Percentiles rank a stretch among this genome's conserved stretches.
These are phyloP conservation scores for Pterocarpus macrocarpus DNA, from an alignment of 306 rosid genomes.

Conservation along the genomic window DNA sequence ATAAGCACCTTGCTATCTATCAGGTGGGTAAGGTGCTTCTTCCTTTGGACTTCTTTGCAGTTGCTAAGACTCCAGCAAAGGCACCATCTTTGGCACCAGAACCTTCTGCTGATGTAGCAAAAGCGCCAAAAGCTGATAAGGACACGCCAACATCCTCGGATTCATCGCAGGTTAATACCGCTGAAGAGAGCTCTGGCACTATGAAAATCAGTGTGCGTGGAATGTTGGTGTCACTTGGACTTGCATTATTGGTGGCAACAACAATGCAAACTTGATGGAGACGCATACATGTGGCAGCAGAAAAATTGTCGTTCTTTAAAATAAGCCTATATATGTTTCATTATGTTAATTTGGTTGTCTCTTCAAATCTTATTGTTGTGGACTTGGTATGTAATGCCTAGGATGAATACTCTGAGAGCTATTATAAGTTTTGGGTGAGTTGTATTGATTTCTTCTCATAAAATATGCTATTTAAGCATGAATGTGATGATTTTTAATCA, in stretches of 20 bases:
- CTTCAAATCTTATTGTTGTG: not conserved
- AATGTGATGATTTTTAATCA: too few species aligned
- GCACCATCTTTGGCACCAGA: constrained; percentile 50
- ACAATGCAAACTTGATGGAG: constrained; percentile 15
- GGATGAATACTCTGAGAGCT: not conserved
- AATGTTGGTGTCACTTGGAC: constrained; percentile 39
- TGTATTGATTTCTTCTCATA: not conserved
- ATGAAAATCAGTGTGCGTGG: constrained; percentile 26
- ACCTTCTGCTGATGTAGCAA: constrained; percentile 31
- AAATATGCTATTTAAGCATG: not conserved
- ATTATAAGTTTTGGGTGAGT: too few species aligned
- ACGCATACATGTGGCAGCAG: not conserved
- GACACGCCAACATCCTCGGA: constrained; percentile 41
- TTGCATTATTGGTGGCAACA: constrained; percentile 26
- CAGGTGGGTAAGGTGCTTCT: constrained; percentile 67
- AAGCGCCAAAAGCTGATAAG: constrained; percentile 56
- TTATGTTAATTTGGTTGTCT: not conserved
- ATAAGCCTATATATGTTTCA: not conserved
- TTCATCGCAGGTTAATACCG: constrained; percentile 42
- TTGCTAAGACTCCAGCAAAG: constrained; percentile 55
- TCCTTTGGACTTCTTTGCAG: constrained; percentile 59
- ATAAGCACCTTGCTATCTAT: constrained; percentile 71
- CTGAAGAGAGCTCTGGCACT: constrained; percentile 9
- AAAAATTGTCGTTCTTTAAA: not conserved
- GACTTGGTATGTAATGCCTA: not conserved